These are phyloP conservation scores for Ganoderma sp. DNA, from an alignment of 1,284 basidiomycete genomes.

Conservation along the genomic window DNA sequence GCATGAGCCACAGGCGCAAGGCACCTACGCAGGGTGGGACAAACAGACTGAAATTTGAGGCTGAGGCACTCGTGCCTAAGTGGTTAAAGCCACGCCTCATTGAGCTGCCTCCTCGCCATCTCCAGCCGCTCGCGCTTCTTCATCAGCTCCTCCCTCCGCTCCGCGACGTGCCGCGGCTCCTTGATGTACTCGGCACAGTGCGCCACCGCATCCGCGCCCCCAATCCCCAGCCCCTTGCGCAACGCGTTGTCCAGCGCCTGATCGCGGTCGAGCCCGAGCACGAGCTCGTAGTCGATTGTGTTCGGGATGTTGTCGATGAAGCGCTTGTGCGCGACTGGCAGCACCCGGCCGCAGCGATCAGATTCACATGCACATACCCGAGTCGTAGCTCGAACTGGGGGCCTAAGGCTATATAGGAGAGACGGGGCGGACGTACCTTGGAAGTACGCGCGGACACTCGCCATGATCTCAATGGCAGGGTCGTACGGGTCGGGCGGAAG, in stretches of 20 bases:
- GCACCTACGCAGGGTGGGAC: no score
- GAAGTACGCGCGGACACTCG: constrained; percentile 74
- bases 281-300: constrained; percentile 66
- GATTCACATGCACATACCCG: no score
- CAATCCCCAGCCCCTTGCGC: constrained; percentile 50
- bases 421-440: constrained; percentile 62
- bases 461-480: constrained; percentile 67
- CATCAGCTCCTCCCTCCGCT: constrained; percentile 52
- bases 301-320: constrained; percentile 68
- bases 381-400: neutral
- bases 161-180: constrained; percentile 53
- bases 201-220: constrained; percentile 49
- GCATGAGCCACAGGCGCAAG: neutral
- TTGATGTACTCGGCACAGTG: constrained; percentile 59
- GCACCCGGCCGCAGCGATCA: neutral
- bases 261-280: constrained; percentile 48
- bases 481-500: constrained; percentile 60
- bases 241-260: constrained; percentile 51
- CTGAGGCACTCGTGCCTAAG: no score
- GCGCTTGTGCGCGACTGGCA: constrained; percentile 70
- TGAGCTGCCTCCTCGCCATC: constrained; percentile 54
- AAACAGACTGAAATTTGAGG: neutral
- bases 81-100: constrained; percentile 28
- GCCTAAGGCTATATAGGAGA: no score
- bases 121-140: constrained; percentile 61